Evolutionary conservation across 768 basidiomycete species (phyloP), one percentile per base, ranked within the genome.

Genomic region (Boletus sensibilis): DNA sequence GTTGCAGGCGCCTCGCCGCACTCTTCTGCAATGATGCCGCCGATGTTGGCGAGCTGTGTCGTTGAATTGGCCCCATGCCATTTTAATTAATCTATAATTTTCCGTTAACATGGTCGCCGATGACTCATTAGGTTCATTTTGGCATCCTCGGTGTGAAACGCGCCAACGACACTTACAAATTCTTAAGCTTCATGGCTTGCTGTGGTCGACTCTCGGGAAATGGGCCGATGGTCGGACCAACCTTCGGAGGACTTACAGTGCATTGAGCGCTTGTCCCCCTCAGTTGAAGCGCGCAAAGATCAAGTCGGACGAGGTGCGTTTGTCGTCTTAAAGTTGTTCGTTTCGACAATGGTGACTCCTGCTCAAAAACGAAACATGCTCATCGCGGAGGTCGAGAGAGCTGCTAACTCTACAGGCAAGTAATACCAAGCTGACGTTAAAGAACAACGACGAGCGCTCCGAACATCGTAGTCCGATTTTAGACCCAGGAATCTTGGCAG

Each of bases 31-130:
- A 25, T 2, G n/a, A n/a, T n/a, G n/a, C n/a, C n/a, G 25, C 25
- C 25, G 25, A 25, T 5, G 25, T 25, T 67, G 65, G 56, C 57
- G 61, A 64, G 64, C 64, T 64, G 64, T 66, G 53, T 23, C n/a
- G 21, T 9, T 23, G 20, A 23, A 23, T 48, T 23, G 9, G 31
- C 52, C 13, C 29, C 40, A 27, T 45, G 54, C 37, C 52, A 29
- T 29, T 29, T 27, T 27, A n/a, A n/a, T n/a, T n/a, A n/a, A n/a
- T n/a, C n/a, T n/a, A n/a, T n/a, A n/a, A n/a, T n/a, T n/a, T n/a
- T n/a, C n/a, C n/a, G n/a, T n/a, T n/a, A 21, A 13, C 47, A 13
- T 52, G 42, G 2, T 27, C 33, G 8, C 11, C 39, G 1, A 13
- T n/a, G n/a, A n/a, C n/a, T n/a, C 33, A 34, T 11, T 14, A 8